Evolutionary conservation across 371 early-diverging fungal genomes (phyloP), one percentile per base, ranked within the genome.

Genomic region (Rhizomucor miehei): DNA sequence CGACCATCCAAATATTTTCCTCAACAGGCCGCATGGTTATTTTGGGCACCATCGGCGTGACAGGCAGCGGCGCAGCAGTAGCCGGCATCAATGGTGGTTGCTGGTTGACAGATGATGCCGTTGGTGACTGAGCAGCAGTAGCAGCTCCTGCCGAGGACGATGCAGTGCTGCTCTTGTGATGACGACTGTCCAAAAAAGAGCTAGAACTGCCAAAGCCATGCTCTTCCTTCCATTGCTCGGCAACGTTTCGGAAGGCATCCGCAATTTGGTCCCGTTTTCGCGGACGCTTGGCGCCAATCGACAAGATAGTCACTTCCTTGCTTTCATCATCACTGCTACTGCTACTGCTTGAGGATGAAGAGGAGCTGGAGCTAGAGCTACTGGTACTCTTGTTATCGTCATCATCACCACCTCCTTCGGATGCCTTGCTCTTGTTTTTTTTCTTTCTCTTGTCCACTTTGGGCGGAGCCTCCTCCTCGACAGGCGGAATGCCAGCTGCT

Each of bases 211-310:
- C 38, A 59, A 59, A 71, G 2, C 69, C 73, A 44, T 74, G 75
- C 37, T 62, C 63, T 13, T 56, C 61, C 48, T 62, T 67, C 75
- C 75, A 74, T 40, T 64, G 62, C 4, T 66, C 65, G 0, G 66
- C 71, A 1, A 68, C 75, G 40, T 59, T 52, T 20, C 45, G 45
- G 8, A 71, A 49, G 6, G 71, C 67, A 53, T 58, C 57, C 4
- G 62, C 57, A 2, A 67, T 63, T 23, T 56, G 48, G 40, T 73
- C 73, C 10, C 73, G 52, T 43, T 66, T 69, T 38, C 73, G 34
- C 5, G 29, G 17, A n/a, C 55, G 17, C 48, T 1, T 58, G 29
- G 29, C 29, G 3, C 29, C 29, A 29, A 29, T 29, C 8, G 29
- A 29, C 29, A 29, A 8, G 29, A 29, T 29, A 29, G 17, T 35